Evolutionary conservation across 371 early-diverging fungal genomes (phyloP), one percentile per base, ranked within the genome.

Genomic region (Mortierella sp.): DNA sequence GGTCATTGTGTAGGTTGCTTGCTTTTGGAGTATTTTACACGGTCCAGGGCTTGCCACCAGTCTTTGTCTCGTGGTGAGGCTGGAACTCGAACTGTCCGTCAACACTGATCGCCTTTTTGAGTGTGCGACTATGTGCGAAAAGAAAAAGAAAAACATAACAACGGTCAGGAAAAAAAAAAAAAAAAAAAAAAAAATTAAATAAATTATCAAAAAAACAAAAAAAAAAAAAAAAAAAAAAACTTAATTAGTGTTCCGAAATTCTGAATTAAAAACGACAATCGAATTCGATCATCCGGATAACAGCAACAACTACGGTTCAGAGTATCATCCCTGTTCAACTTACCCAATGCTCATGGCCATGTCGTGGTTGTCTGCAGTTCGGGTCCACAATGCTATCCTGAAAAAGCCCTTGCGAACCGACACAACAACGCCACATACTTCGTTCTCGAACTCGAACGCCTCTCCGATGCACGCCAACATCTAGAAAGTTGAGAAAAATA

Each of bases 401-500:
- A 96, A 95, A 75, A 92, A 92, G 45, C 86, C 88, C 76, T 93
- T 93, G 66, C 98, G 92, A 76, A 95, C 93, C 10, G 96, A 94
- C 34, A 97, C 92, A 47, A 98, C 98, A 52, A 91, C 93, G 29
- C 99, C 99, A 85, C 95, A 95, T 47, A 99, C 92, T 63, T 96
- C 96, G 34, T 94, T 91, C 66, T 91, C 88, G 66, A 91, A 85
- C n/a, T 94, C 90, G 76, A 96, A 96, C 48, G 91, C 90, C 85
- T 98, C 98, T 61, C 99, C 97, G 81, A 99, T 95, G 75, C 94
- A 93, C 14, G 95, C 96, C 77, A 99, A 89, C 76, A 97, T 90
- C 92, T 93, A 79, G 70, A 53, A 70, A n/a, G n/a, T n/a, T n/a
- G n/a, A n/a, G n/a, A n/a, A 11, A 76, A 58, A 52, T 7, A 26